A percentile compares a stretch with the other conserved stretches of the same genome.
phyloP scores from a whole-genome alignment of 108 stramenopile species.

The Skeletonema tropicum region DNA sequence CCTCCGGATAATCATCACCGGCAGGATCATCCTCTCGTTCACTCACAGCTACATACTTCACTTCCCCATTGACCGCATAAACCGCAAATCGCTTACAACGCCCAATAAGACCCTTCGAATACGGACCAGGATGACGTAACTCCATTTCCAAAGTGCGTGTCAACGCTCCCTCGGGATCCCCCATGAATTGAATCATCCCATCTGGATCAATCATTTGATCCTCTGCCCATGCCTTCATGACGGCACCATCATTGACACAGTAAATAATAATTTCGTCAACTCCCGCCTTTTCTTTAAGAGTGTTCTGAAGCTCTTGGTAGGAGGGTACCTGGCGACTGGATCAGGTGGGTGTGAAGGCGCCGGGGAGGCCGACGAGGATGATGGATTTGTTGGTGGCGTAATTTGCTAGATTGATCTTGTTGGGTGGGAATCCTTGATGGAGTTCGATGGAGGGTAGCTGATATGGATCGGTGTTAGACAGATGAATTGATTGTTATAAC shows the following conservation, averaged over 20 bases:
- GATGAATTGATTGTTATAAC: too few relatives aligned
- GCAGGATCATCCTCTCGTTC: slow-evolving; percentile 56
- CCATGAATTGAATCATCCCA: slow-evolving; percentile 38
- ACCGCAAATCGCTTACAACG: slow-evolving; percentile 56
- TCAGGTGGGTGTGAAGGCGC: slow-evolving; percentile 56
- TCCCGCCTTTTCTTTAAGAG: slow-evolving; percentile 24
- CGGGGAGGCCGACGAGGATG: slow-evolving; percentile 53
- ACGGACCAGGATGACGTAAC: slow-evolving; percentile 45
- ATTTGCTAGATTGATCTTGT: slow-evolving; percentile 32
- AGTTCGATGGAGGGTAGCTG: slow-evolving; percentile 46
- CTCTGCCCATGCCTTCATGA: slow-evolving; percentile 52
- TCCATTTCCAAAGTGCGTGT: slow-evolving; percentile 50
- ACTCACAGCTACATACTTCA: slow-evolving; percentile 38
- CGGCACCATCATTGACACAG: slow-evolving; percentile 55
- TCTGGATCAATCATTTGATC: slow-evolving; percentile 30
- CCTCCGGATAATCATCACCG: slow-evolving; percentile 47
- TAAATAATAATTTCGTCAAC: slow-evolving; percentile 51
- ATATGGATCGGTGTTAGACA: background rate
- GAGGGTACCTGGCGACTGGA: slow-evolving; percentile 48
- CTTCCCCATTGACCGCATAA: slow-evolving; percentile 45
- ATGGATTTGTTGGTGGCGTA: slow-evolving; percentile 36
- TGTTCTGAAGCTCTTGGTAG: slow-evolving; percentile 43
- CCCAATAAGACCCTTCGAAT: slow-evolving; percentile 39
- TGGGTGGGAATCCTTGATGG: slow-evolving; percentile 45
- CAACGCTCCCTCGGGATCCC: slow-evolving; percentile 37